Evolutionary conservation across 2,329 filamentous ascomycete species (phyloP), one percentile per base, ranked within the genome.

Genomic region (Cladobotryum mycophilum): DNA sequence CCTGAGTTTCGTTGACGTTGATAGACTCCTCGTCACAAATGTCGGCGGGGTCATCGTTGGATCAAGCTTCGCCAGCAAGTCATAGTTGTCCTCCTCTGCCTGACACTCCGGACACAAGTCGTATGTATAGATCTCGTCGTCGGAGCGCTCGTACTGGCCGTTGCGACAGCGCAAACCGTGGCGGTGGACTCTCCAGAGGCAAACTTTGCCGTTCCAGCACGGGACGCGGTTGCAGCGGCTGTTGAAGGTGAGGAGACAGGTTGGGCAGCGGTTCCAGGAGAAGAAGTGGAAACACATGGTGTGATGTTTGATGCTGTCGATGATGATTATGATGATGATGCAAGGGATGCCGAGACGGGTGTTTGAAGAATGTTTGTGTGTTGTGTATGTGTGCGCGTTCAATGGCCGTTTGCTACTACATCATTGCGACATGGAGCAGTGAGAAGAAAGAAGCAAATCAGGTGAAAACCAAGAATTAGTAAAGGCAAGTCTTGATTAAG

Each of bases 161-260:
- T 20, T 51, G 37, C 49, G 45, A 41, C 55, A 57, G 47, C 40
- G 35, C 34, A 57, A 30, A 11, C 55, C 55, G 45, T 57, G 47
- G 14, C 52, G 51, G 40, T 54, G 45, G 49, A 51, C 6, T 36
- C 47, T 43, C 51, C 46, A 53, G 42, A 18, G 38, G 41, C 41
- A 47, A 20, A 52, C 12, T n/a, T 25, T 45, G 47, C 55, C 53
- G 51, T 56, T 56, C 55, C 56, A 55, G 55, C 56, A 58, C 45
- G 56, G 55, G 17, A 58, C 55, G 44, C 41, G 55, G 44, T 53
- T 52, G 55, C 47, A 17, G 40, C 48, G 53, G 45, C 41, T 48
- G 47, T 49, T 49, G 53, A 53, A 55, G n/a, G 47, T 50, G 45
- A 48, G 45, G 25, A 41, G 25, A 47, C 56, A 58, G 15, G 45